Conservation (phyloP, 176 grass and related monocot genomes). For the Lolium multiflorum region DNA sequence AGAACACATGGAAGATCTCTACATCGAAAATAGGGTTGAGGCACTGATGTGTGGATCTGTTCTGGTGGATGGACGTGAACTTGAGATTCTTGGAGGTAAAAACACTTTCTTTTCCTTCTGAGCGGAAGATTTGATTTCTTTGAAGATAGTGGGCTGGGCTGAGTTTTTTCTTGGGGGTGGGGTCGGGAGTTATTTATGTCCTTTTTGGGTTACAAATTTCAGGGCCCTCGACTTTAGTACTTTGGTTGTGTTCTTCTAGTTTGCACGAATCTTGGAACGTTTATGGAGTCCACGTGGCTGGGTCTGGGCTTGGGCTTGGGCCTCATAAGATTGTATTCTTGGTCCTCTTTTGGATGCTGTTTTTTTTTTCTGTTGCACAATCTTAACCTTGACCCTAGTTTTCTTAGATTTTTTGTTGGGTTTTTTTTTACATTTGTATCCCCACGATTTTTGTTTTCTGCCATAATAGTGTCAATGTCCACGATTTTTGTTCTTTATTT, state of each 20-base stretch:
- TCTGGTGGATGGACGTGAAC: slow-evolving; percentile 75
- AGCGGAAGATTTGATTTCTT: slow-evolving; percentile 30
- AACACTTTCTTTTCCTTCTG: slow-evolving; percentile 35
- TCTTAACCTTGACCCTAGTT: slow-evolving; percentile 36
- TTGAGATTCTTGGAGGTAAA: slow-evolving; percentile 92
- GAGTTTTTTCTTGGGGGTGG: background rate
- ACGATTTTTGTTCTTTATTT: slow-evolving; percentile 32
- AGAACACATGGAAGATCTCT: slow-evolving; percentile 67
- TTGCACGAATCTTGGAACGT: slow-evolving; percentile 20
- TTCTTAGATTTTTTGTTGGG: slow-evolving; percentile 43
- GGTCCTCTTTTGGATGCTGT: slow-evolving; percentile 39
- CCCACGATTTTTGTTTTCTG: background rate
- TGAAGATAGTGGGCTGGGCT: slow-evolving; percentile 36
- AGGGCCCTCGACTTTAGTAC: slow-evolving; percentile 10
- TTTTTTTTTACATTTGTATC: slow-evolving; percentile 50
- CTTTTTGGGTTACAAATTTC: slow-evolving; percentile 37
- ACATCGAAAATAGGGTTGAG: slow-evolving; percentile 84
- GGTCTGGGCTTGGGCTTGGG: slow-evolving; percentile 24
- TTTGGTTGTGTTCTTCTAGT: slow-evolving; percentile 2
- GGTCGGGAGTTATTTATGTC: background rate
- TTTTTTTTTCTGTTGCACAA: slow-evolving; percentile 39
- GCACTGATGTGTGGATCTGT: slow-evolving; percentile 74
- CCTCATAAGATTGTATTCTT: slow-evolving; percentile 31
- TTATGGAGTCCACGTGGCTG: slow-evolving; percentile 32
- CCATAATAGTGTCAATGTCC: slow-evolving; percentile 29